Evolutionary conservation across 352 stramenopile genomes (phyloP), one percentile per base, ranked within the genome.

Genomic region (Pythium dissotocum): DNA sequence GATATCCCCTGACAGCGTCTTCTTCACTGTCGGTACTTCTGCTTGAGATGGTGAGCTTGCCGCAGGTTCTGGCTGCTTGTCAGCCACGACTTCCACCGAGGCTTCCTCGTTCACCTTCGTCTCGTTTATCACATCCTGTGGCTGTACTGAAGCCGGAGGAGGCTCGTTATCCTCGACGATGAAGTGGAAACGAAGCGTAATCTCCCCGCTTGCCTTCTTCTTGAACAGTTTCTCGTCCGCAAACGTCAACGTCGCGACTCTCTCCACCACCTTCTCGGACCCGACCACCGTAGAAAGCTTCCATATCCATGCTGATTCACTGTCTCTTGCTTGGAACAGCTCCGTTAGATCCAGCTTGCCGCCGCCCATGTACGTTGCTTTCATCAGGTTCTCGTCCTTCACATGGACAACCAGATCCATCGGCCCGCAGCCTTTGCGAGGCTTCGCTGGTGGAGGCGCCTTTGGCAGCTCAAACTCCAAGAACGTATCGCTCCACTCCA

Each of bases 371-470:
- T 80, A 84, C 2, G 75, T 82, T 13, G 69, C 52, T 30, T 82
- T 84, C 24, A 78, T 61, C 18, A 84, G 13, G 24, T 84, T 82
- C 16, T 80, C 77, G 51, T 84, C 75, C 38, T 77, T 79, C 4
- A 84, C 56, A 14, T 82, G 70, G 1, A 79, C 65, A 13, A 79
- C 21, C 0, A 81, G 36, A 55, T 79, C 71, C 36, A 67, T 65
- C 1, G 66, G 58, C 6, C 36, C 21, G 13, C 61, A 56, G 44
- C 67, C 68, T 67, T 77, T 80, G 1, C 56, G 64, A 13, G 28
- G 28, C 16, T 30, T 61, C 0, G 61, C 24, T 7, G 44, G 49
- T 3, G 61, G 26, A 1, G 46, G 6, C 5, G 48, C 33, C 2
- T 26, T 36, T 1, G 71, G 66, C 18, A 83, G 57, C 10, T 77